phyloP scores from a whole-genome alignment of 1,139 yeast genomes.

The Trichomonascaceae sp. region DNA sequence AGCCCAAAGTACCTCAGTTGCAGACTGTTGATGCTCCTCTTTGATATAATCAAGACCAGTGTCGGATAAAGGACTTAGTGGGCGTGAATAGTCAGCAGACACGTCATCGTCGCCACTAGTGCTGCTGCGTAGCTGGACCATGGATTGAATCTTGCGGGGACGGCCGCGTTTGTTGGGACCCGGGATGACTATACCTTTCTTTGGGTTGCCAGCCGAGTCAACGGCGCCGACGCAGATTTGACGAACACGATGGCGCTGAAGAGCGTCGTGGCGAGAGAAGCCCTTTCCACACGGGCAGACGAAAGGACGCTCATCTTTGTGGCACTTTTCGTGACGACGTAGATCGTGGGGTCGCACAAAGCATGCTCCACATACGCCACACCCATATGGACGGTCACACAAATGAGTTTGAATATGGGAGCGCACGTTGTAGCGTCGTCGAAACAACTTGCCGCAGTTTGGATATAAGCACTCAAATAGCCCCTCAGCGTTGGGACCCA shows the following conservation, averaged over 20 bases:
- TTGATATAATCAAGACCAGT: constrained; percentile 7
- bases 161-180: constrained; percentile 23
- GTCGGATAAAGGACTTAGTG: constrained; percentile 9
- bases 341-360: constrained; percentile 90
- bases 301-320: constrained; percentile 53
- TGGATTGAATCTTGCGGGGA: constrained; percentile 14
- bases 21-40: no score
- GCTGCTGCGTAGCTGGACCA: constrained; percentile 8
- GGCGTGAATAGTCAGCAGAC: constrained; percentile 4
- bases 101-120: constrained; percentile 14
- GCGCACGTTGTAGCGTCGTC: constrained; percentile 84
- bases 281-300: constrained; percentile 86
- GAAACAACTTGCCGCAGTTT: constrained; percentile 72
- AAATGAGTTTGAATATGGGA: constrained; percentile 96
- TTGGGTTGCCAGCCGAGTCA: constrained; percentile 26
- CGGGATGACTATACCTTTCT: no score
- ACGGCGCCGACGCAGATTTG: constrained; percentile 69
- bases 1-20: no score
- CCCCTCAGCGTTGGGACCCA: constrained; percentile 59
- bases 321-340: constrained; percentile 81
- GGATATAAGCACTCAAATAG: constrained; percentile 62
- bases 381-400: constrained; percentile 75
- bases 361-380: constrained; percentile 45
- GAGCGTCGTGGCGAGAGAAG: constrained; percentile 81
- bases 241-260: constrained; percentile 66